Percentiles rank a stretch among this genome's conserved stretches.
Conservation (phyloP, 2,329 filamentous ascomycete genomes). For the Metarhizium sp. region DNA sequence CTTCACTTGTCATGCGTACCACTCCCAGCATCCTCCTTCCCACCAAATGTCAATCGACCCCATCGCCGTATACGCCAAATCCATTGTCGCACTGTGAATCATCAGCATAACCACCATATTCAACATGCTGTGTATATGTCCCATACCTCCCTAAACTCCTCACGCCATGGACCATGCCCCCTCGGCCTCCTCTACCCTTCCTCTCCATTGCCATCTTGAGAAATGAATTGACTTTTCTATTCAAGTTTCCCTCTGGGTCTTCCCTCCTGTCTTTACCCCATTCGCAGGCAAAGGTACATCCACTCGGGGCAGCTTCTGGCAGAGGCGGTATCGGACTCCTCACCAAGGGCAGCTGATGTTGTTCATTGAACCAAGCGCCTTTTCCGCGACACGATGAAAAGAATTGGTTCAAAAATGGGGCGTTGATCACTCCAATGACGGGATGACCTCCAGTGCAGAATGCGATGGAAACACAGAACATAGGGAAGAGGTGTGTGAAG, state of each 20-base stretch:
- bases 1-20: slow-evolving; percentile 33
- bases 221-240: slow-evolving; percentile 65
- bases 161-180: slow-evolving; percentile 72
- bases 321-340: slow-evolving; percentile 53
- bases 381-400: slow-evolving; percentile 58
- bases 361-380: slow-evolving; percentile 62
- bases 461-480: slow-evolving; percentile 73
- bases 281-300: slow-evolving; percentile 66
- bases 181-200: slow-evolving; percentile 51
- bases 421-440: slow-evolving; percentile 62
- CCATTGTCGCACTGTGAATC: slow-evolving; percentile 53
- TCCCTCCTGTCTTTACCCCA: slow-evolving; percentile 73
- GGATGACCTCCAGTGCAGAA: slow-evolving; percentile 52
- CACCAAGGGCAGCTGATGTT: slow-evolving; percentile 52
- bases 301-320: slow-evolving; percentile 53
- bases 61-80: slow-evolving; percentile 67
- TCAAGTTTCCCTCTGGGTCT: slow-evolving; percentile 55
- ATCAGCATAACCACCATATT: neutral
- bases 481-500: slow-evolving; percentile 71
- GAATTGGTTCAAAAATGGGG: slow-evolving; percentile 58
- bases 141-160: slow-evolving; percentile 51
- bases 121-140: neutral
- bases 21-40: slow-evolving; percentile 77
- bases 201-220: slow-evolving; percentile 64
- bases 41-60: slow-evolving; percentile 74